Conservation (phyloP, 1,139 yeast genomes). For the Taphrina sp. region DNA sequence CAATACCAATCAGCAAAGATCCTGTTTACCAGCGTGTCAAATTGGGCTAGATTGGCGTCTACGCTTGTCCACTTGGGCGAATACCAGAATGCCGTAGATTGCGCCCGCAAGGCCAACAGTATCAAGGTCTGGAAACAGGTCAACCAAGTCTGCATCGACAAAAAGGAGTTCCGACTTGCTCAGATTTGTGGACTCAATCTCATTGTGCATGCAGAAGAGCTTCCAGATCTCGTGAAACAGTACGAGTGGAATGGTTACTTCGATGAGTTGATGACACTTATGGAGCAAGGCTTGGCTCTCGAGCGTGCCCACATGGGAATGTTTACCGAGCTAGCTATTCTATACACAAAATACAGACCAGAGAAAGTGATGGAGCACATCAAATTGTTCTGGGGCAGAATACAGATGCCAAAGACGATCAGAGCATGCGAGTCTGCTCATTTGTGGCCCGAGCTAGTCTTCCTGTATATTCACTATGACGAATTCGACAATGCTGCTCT, state of each 20-base stretch:
- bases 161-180: constrained; percentile 92
- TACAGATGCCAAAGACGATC: constrained; percentile 95
- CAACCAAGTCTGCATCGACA: constrained; percentile 91
- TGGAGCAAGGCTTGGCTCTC: constrained; percentile 91
- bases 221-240: constrained; percentile 80
- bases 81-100: constrained; percentile 95
- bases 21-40: constrained; percentile 79
- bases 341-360: constrained; percentile 88
- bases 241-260: constrained; percentile 91
- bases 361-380: constrained; percentile 93
- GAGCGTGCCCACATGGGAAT: constrained; percentile 99
- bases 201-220: constrained; percentile 95
- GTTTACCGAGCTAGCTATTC: constrained; percentile 92
- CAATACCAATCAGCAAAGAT: constrained; percentile 92
- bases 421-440: constrained; percentile 92
- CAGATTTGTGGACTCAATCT: constrained; percentile 98
- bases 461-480: constrained; percentile 95
- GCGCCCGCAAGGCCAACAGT: constrained; percentile 97
- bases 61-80: constrained; percentile 88
- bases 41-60: constrained; percentile 92
- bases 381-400: constrained; percentile 96
- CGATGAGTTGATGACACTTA: constrained; percentile 82
- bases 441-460: constrained; percentile 92
- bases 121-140: constrained; percentile 96
- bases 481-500: constrained; percentile 99